Evolutionary conservation across 2,329 filamentous ascomycete genomes (phyloP), one percentile per base, ranked within the genome.

Genomic region (Scopulariopsis brevicaulis): DNA sequence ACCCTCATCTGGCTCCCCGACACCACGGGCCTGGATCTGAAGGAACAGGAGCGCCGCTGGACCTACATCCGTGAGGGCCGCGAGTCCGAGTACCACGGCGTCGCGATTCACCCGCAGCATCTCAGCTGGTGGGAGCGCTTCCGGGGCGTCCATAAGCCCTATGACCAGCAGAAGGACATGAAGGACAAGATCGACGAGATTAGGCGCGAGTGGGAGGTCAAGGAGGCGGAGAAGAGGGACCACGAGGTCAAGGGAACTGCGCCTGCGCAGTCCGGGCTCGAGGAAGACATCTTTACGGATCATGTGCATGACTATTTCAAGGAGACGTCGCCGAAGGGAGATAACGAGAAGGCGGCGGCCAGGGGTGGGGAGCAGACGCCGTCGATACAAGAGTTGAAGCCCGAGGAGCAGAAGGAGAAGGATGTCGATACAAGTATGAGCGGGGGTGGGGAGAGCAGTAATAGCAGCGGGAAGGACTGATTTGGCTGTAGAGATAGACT

Each of bases 1-100:
- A 96, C 92, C 51, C 85, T 76, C 64, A 63, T 95, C 65, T 97
- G 90, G 80, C 85, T 97, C 35, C 93, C 93, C n/a, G 93, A 97
- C 70, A 97, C 93, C 65, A 96, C 92, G 11, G 93, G 93, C 59
- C 87, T 97, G 46, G 93, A 97, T 69, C 84, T 97, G 62, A 96
- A 96, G 79, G 93, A 97, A 73, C 92, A 96, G 75, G 93, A 97
- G 75, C 89, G 93, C 63, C 86, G 93, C 67, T 97, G 93, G 92
- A 74, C 79, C 59, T 96, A 87, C 74, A 90, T 97, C 70, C 86
- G 90, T 60, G 77, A 83, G 2, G 91, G 90, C 61, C 84, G 84
- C 60, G 86, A 85, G 64, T 62, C 83, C 34, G 90, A 96, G 54
- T 97, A 97, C 77, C 92, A 96, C 74, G 93, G 93, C 63, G 86